Evolutionary conservation across 345 rosid genomes (phyloP), one percentile per base, ranked within the genome.

Genomic region (Gossypium bickii): DNA sequence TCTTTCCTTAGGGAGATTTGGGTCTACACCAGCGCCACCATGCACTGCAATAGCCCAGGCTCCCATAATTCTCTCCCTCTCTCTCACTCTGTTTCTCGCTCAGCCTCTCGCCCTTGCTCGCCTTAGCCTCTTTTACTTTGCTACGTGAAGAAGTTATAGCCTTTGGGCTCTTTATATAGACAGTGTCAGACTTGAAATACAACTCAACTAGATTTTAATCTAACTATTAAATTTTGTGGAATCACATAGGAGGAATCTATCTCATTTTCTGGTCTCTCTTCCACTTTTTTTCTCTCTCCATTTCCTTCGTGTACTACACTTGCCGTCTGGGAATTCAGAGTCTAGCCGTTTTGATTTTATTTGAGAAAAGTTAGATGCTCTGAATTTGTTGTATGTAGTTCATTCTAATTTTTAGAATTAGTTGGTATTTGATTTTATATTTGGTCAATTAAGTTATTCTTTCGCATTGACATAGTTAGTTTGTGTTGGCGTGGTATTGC

Each of bases 11-110:
- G 97, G 97, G 79, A 94, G 97, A 79, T 91, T 89, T 0, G 98
- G 97, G 84, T 94, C 98, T 16, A 94, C 86, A 18, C 97, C 98
- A 43, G 98, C 97, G 84, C 98, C 98, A 24, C 98, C 98, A 68
- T 94, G 98, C 83, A 94, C 90, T 12, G 97, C 98, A 13, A 94
- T 94, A 56, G 98, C 98, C 97, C 98, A 92, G 7, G 85, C 85
- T 38, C 89, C 97, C 92, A 93, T 91, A 11, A 12, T 70, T 51
- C 51, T 7, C 65, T 56, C 43, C 17, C 4, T 34, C 49, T 16
- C 13, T 13, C 61, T 16, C 13, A 8, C 61, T 81, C 58, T 73
- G 57, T 2, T 2, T 56, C 57, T 57, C 5, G 15, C 58, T 53
- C n/a, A 11, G 24, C 3, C 69, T 63, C 25, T 56, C 16, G 22